A percentile compares a stretch with the other conserved stretches of the same genome.
Evolutionary conservation across 1,284 basidiomycete genomes (phyloP).

Genomic region (Fistulina hepatica): DNA sequence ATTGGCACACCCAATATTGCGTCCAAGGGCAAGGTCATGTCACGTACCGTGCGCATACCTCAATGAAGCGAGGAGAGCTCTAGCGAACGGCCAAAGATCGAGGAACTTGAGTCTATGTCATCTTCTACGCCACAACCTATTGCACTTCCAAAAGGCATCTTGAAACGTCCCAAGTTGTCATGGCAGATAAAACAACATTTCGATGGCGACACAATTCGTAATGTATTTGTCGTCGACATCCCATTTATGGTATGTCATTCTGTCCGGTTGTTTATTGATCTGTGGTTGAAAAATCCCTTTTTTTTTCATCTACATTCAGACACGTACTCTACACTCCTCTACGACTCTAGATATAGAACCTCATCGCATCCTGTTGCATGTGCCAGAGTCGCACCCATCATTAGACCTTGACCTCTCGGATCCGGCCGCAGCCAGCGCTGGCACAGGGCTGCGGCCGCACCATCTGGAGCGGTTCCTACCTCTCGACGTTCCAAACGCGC

Average conservation of each 20-base stretch:
- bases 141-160: constrained; percentile 27
- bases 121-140: constrained; percentile 5
- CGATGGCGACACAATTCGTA: constrained; percentile 3
- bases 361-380: constrained; percentile 37
- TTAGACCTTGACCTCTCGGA: constrained; percentile 38
- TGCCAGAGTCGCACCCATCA: constrained; percentile 32
- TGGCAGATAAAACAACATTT: constrained; percentile 10
- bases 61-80: too few species aligned
- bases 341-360: constrained; percentile 53
- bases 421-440: constrained; percentile 20
- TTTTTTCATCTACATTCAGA: constrained; percentile 25
- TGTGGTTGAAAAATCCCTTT: constrained; percentile 4
- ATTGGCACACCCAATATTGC: constrained; percentile 60
- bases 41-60: constrained; percentile 49
- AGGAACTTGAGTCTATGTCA: constrained; percentile 29
- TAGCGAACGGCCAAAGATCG: constrained; percentile 34
- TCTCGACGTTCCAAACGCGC: constrained; percentile 48
- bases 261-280: constrained; percentile 44
- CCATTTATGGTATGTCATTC: constrained; percentile 15
- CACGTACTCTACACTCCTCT: constrained; percentile 29
- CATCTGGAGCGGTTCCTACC: constrained; percentile 46
- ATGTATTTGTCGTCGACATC: not conserved
- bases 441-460: too few species aligned
- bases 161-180: too few species aligned
- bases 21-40: constrained; percentile 50